These are phyloP conservation scores for Phytophthora fragariae DNA, from an alignment of 352 stramenopile species.

Conservation along the genomic window DNA sequence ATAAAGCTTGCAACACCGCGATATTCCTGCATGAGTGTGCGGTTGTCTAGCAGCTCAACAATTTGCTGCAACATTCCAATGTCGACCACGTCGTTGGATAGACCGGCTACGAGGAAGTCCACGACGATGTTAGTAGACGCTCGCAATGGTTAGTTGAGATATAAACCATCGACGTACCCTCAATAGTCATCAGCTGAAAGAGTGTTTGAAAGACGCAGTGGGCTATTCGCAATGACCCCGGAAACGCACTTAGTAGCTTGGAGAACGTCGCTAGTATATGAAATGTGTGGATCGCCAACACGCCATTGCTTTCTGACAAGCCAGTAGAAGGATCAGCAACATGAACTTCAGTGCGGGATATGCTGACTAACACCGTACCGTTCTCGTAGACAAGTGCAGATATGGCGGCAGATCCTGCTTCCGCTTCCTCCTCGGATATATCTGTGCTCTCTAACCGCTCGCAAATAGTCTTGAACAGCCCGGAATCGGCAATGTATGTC, in stretches of 20 bases:
- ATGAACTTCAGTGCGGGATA: not conserved
- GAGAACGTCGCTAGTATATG: slow-evolving; percentile 35
- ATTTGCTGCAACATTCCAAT: slow-evolving; percentile 44
- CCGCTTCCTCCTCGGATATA: slow-evolving; percentile 32
- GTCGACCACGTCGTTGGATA: slow-evolving; percentile 37
- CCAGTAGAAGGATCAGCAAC: not conserved
- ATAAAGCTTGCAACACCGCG: slow-evolving; percentile 31
- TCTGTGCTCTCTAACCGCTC: slow-evolving; percentile 19
- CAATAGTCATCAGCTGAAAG: slow-evolving; percentile 55
- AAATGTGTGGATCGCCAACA: slow-evolving; percentile 37
- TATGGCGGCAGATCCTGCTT: slow-evolving; percentile 40
- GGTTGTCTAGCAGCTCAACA: slow-evolving; percentile 46
- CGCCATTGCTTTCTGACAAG: slow-evolving; percentile 33
- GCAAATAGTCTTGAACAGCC: slow-evolving; percentile 44
- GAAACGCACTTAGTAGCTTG: slow-evolving; percentile 34
- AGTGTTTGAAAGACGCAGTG: slow-evolving; percentile 45
- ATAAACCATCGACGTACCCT: slow-evolving; percentile 31
- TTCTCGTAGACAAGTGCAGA: slow-evolving; percentile 56
- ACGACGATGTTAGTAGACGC: not conserved
- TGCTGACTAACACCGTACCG: slow-evolving; percentile 31
- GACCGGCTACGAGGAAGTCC: slow-evolving; percentile 15
- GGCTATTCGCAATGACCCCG: slow-evolving; percentile 26
- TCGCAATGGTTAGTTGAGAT: not conserved
- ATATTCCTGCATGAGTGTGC: slow-evolving; percentile 27
- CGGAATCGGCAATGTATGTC: slow-evolving; percentile 42